These are phyloP conservation scores for Metschnikowia lochheadii DNA, from an alignment of 805 yeast species.

Conservation along the genomic window DNA sequence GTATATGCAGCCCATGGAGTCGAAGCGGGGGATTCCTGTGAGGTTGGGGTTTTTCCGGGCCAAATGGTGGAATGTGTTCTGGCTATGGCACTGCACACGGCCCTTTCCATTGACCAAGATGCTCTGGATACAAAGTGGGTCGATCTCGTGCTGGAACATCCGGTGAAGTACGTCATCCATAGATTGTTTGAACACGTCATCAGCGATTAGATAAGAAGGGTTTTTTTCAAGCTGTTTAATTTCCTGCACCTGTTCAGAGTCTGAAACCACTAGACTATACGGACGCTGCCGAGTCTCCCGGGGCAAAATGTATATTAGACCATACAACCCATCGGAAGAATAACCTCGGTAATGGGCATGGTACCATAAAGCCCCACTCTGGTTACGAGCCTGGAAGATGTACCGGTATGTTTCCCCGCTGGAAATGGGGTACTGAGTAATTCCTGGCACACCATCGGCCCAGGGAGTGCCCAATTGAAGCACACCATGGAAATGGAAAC, in stretches of 20 bases:
- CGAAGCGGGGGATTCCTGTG: constrained; percentile 12
- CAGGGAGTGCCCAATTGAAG: constrained; percentile 42
- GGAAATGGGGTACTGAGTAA: constrained; percentile 49
- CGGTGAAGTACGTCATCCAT: constrained; percentile 33
- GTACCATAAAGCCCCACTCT: constrained; percentile 53
- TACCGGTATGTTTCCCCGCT: constrained; percentile 41
- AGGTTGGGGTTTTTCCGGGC: constrained; percentile 14
- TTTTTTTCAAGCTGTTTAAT: constrained; percentile 23
- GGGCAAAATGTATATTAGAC: constrained; percentile 44
- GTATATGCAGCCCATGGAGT: constrained; percentile 21
- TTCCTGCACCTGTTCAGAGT: constrained; percentile 24
- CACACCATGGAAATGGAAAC: constrained; percentile 55
- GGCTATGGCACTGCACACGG: constrained; percentile 21
- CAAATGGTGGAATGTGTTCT: constrained; percentile 11
- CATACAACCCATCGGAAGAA: constrained; percentile 46
- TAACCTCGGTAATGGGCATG: constrained; percentile 50
- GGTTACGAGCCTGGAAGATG: constrained; percentile 35
- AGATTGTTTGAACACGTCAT: constrained; percentile 38
- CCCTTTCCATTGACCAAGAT: constrained; percentile 31
- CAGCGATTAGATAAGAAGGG: constrained; percentile 29
- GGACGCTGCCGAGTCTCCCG: constrained; percentile 24
- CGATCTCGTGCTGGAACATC: constrained; percentile 29
- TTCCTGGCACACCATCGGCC: constrained; percentile 49
- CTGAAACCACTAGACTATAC: constrained; percentile 25
- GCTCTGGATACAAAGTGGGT: constrained; percentile 31